These are phyloP conservation scores for Abrus precatorius DNA, from an alignment of 306 rosid species.

Conservation along the genomic window DNA sequence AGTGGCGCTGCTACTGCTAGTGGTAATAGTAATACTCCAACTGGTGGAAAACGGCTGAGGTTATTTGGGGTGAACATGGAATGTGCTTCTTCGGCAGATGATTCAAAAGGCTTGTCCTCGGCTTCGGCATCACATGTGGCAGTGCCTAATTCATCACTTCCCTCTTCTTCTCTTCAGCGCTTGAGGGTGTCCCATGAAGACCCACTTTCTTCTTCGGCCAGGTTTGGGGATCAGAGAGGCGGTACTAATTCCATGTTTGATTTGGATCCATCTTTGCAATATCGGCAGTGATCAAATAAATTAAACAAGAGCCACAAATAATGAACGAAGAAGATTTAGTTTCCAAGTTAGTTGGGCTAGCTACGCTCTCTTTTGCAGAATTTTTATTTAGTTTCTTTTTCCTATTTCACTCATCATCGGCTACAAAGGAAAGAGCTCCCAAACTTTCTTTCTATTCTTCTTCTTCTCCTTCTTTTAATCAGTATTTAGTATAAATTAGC, in stretches of 20 bases:
- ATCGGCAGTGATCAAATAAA: slow-evolving; percentile 33
- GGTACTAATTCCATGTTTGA: slow-evolving; percentile 58
- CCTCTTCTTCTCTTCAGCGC: slow-evolving; percentile 48
- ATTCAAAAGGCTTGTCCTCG: slow-evolving; percentile 39
- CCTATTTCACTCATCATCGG: background rate
- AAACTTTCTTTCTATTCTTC: slow-evolving; percentile 9
- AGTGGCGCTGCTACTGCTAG: background rate
- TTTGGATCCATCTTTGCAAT: slow-evolving; percentile 64
- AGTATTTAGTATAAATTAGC: slow-evolving; percentile 36
- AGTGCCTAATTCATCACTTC: slow-evolving; percentile 33
- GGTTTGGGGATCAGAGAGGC: slow-evolving; percentile 59
- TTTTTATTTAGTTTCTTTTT: background rate
- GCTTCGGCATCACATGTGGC: slow-evolving; percentile 30
- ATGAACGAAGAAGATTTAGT: slow-evolving; percentile 43
- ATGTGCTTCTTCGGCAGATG: slow-evolving; percentile 51
- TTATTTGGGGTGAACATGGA: slow-evolving; percentile 93
- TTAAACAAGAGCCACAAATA: slow-evolving; percentile 1
- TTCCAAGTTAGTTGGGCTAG: slow-evolving; percentile 27
- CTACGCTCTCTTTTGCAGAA: slow-evolving; percentile 44
- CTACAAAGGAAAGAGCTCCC: slow-evolving; percentile 36
- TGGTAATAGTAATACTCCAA: background rate
- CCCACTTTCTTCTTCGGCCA: slow-evolving; percentile 51
- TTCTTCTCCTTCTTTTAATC: background rate
- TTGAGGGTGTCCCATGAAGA: slow-evolving; percentile 51
- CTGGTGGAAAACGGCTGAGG: slow-evolving; percentile 59